Evolutionary conservation across 2,329 filamentous ascomycete genomes (phyloP).

Genomic region (Ophiostoma sp.): DNA sequence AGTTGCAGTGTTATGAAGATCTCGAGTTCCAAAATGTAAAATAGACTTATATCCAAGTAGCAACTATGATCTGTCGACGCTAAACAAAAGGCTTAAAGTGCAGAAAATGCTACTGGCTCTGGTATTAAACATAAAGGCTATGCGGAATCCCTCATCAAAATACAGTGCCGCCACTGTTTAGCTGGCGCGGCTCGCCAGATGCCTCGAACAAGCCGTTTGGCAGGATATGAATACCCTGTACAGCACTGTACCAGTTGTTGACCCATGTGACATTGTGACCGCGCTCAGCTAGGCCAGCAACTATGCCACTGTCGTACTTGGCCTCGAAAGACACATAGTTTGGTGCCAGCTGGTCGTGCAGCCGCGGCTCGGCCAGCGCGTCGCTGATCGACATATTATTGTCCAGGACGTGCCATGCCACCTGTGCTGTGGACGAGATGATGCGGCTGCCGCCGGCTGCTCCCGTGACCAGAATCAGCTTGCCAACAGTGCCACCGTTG

Average conservation of each 20-base stretch:
- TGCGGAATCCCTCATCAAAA: slow-evolving; percentile 33
- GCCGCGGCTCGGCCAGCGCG: slow-evolving; percentile 60
- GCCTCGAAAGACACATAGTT: slow-evolving; percentile 65
- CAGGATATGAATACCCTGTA: slow-evolving; percentile 64
- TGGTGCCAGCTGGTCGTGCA: slow-evolving; percentile 80
- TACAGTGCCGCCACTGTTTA: slow-evolving; percentile 62
- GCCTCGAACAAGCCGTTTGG: slow-evolving; percentile 68
- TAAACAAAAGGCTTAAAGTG: no score
- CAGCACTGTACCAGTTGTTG: slow-evolving; percentile 56
- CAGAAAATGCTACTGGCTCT: no score
- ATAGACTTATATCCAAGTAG: no score
- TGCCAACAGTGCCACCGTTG: slow-evolving; percentile 39
- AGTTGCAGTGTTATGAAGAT: no score
- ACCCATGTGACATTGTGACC: slow-evolving; percentile 70
- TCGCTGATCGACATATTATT: slow-evolving; percentile 53
- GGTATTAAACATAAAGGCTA: neutral
- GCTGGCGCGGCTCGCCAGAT: slow-evolving; percentile 74
- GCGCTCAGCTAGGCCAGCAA: slow-evolving; percentile 57
- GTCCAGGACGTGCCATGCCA: slow-evolving; percentile 68
- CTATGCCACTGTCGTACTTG: slow-evolving; percentile 62
- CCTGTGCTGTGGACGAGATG: slow-evolving; percentile 76
- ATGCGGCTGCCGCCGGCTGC: slow-evolving; percentile 80
- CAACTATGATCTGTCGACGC: no score
- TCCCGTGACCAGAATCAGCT: slow-evolving; percentile 58
- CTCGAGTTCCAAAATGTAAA: no score